These are phyloP conservation scores for Coemansia sp. DNA, from an alignment of 192 early-diverging fungal genomes.

Conservation along the genomic window DNA sequence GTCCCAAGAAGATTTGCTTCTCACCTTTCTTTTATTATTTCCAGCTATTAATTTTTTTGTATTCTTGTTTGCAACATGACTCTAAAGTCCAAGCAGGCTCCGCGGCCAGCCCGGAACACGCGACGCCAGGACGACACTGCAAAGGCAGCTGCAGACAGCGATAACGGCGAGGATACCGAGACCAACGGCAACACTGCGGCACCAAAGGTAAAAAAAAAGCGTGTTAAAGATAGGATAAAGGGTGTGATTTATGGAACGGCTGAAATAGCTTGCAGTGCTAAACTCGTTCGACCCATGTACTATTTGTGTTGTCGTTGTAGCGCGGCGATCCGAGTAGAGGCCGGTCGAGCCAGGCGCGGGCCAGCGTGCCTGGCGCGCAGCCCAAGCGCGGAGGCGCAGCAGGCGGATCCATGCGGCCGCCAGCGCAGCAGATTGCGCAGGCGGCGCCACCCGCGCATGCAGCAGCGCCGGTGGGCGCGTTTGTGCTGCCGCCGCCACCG, in stretches of 20 bases:
- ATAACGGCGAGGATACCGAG: conserved; percentile 1
- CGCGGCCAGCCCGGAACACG: not conserved
- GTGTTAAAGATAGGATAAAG: no score
- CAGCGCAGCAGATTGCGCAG: not conserved
- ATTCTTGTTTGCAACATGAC: conserved; percentile 11
- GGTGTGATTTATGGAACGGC: no score
- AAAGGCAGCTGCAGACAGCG: not conserved
- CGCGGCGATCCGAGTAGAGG: not conserved
- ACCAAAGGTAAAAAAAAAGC: conserved; percentile 7
- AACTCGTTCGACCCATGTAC: no score
- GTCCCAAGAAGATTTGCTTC: no score
- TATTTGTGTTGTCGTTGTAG: no score
- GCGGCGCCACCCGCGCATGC: conserved; percentile 4
- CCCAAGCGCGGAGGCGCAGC: conserved; percentile 4
- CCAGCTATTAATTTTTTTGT: not conserved
- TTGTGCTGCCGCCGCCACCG: conserved; percentile 16
- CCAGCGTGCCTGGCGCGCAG: not conserved
- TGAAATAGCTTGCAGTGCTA: no score
- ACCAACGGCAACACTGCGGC: conserved; percentile 3
- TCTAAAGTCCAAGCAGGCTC: conserved; percentile 23
- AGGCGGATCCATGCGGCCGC: not conserved
- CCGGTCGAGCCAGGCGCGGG: not conserved
- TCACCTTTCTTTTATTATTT: no score
- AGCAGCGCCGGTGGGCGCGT: not conserved
- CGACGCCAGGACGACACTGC: not conserved